Evolutionary conservation across 2,329 filamentous ascomycete species (phyloP).

Genomic region (Curvularia spicifera): DNA sequence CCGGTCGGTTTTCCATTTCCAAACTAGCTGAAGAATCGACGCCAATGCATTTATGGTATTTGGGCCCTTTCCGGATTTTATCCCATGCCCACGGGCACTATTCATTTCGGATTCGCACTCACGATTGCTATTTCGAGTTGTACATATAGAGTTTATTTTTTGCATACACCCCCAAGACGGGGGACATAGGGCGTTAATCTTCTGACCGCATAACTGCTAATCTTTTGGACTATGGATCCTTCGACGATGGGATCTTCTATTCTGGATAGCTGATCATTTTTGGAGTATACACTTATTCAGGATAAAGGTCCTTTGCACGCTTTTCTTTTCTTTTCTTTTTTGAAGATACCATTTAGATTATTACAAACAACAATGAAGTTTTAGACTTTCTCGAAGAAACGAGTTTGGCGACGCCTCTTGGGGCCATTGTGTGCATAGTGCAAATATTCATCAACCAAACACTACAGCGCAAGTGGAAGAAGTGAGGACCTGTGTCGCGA

Average conservation of each 20-base stretch:
- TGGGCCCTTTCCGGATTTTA: not conserved
- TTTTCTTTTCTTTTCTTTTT: not conserved
- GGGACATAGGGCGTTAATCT: constrained; percentile 8
- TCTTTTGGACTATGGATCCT: not conserved
- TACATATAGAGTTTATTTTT: constrained; percentile 15
- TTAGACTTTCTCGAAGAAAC: not conserved
- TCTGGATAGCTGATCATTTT: not conserved
- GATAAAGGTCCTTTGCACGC: not conserved
- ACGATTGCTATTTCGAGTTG: not conserved
- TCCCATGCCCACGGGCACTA: not conserved
- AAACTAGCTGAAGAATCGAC: not conserved
- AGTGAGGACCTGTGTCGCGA: not conserved
- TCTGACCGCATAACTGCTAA: constrained; percentile 1
- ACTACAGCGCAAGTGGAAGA: not conserved
- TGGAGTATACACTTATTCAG: constrained; percentile 2
- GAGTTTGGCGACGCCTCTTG: not conserved
- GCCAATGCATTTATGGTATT: not conserved
- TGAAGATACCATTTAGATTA: constrained; percentile 10
- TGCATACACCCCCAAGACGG: constrained; percentile 5
- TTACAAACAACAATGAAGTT: not conserved
- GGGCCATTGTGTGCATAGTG: not conserved
- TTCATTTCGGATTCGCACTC: not conserved
- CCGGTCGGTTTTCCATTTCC: constrained; percentile 18
- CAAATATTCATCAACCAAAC: not conserved
- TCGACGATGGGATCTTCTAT: not conserved